Base-by-base conservation (phyloP, 768 basidiomycete species). In the Leucosporidium scottii region DNA sequence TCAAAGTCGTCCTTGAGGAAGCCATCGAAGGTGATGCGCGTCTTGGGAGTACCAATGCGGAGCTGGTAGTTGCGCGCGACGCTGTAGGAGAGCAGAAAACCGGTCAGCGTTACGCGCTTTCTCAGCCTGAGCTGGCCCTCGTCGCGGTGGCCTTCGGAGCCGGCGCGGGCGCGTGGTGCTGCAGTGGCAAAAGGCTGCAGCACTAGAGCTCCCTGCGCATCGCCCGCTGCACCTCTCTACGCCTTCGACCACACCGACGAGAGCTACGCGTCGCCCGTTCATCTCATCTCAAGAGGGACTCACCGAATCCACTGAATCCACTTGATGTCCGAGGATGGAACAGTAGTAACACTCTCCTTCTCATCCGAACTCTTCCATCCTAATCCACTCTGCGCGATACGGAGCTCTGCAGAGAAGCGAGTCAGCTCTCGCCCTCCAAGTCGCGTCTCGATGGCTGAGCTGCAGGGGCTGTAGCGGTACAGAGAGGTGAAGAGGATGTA, bases 61-160 rank as follows among this genome's bases (percentile, higher is more conserved):
- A 99, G 85, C 79, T 96, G 93, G 75, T 90, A 97, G 69, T 87
- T 86, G 47, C 96, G 85, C 51, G 92, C 96, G 36, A 96, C 93
- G 57, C 81, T 81, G 69, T 2, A 25, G 5, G 27, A 25, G 17
- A 21, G 58, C 56, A 21, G 58, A 27, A n/a, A 64, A 4, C 34
- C 12, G 12, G 39, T 44, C 39, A 44, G 39, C 10, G 7, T 12
- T 12, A 44, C 39, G 39, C 39, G 39, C 39, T 13, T 44, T 44
- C 39, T 9, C 3, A 36, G 27, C 39, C 39, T 12, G 39, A 44
- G 39, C 39, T 44, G 39, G 10, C 13, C 15, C 39, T 44, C 39
- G 39, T 12, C 39, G 39, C 39, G 39, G 8, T 2, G 39, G 39
- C 13, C 39, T 12, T 44, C 39, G 39, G 3, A 6, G 39, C 3